Percentiles rank a stretch among this genome's conserved stretches.
phyloP scores from a whole-genome alignment of 805 yeast genomes.

The Candida oleophila region DNA sequence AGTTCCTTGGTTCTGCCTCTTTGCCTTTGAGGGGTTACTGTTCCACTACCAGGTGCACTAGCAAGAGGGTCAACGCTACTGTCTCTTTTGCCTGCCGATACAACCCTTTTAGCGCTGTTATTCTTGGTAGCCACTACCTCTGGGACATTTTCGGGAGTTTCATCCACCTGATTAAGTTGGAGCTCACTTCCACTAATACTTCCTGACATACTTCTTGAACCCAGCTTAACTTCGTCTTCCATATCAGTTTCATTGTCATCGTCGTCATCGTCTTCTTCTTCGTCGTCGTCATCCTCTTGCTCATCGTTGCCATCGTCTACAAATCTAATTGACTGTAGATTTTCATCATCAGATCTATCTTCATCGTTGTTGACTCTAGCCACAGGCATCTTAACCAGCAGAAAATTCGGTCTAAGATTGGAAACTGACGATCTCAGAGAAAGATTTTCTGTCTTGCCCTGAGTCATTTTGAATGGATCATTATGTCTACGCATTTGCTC shows the following conservation, averaged over 20 bases:
- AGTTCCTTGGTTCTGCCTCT: conserved; percentile 5
- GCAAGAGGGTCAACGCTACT: conserved; percentile 8
- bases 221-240: conserved; percentile 11
- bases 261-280: conserved; percentile 10
- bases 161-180: background rate
- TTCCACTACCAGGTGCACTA: conserved; percentile 10
- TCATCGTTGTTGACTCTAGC: conserved; percentile 68
- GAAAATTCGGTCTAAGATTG: conserved; percentile 57
- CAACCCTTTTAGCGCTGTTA: background rate
- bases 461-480: background rate
- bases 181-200: background rate
- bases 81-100: background rate
- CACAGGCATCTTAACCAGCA: conserved; percentile 70
- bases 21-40: conserved; percentile 10
- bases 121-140: background rate
- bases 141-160: background rate
- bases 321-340: conserved; percentile 62
- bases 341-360: conserved; percentile 50
- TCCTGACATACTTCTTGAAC: conserved; percentile 5
- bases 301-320: conserved; percentile 44
- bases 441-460: conserved; percentile 21
- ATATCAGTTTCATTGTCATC: conserved; percentile 11
- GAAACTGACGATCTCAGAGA: conserved; percentile 35
- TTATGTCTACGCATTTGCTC: conserved; percentile 2
- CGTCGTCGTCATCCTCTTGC: conserved; percentile 23